Evolutionary conservation across 306 rosid genomes (phyloP), one percentile per base, ranked within the genome.

Genomic region (Datisca glomerata): DNA sequence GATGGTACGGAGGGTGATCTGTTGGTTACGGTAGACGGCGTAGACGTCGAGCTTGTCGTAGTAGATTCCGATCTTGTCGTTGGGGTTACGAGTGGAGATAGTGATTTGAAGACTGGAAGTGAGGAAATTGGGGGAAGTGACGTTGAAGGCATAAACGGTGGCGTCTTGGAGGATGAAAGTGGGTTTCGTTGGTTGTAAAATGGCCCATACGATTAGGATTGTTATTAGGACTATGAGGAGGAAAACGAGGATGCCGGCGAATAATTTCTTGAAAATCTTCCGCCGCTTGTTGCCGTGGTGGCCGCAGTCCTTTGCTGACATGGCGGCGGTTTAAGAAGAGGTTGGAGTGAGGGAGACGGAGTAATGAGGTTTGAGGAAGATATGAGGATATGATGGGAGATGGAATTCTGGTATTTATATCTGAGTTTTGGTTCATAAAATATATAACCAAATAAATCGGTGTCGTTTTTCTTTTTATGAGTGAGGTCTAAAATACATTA

Each of bases 141-240:
- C 64, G 68, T 91, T 91, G 80, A 91, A 91, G 63, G 81, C 67
- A 55, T 40, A 80, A 0, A 91, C 74, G 62, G 99, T 85, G 60
- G 74, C 80, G 61, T 91, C 99, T 44, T 81, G 79, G 60, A 91
- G 91, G 14, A 71, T 4, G 72, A 91, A 91, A 12, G 69, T 51
- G 2, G 96, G 99, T 13, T 85, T 85, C 0, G 84, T 37, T 0
- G 99, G 99, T 41, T 61, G 71, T 1, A 91, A 76, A 14, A 73
- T 23, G 1, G 85, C 85, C 96, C 96, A 91, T 23, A 85, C 45
- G 17, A 91, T n/a, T 1, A 91, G 85, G 46, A 91, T 51, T 0
- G 59, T 53, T 0, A 80, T 1, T 0, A 84, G 60, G 7, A 85
- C 31, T n/a, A 91, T 5, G 66, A 85, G 57, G 42, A 49, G 49